These are phyloP conservation scores for Haplographium delicatum DNA, from an alignment of 495 filamentous ascomycete species.

Conservation along the genomic window DNA sequence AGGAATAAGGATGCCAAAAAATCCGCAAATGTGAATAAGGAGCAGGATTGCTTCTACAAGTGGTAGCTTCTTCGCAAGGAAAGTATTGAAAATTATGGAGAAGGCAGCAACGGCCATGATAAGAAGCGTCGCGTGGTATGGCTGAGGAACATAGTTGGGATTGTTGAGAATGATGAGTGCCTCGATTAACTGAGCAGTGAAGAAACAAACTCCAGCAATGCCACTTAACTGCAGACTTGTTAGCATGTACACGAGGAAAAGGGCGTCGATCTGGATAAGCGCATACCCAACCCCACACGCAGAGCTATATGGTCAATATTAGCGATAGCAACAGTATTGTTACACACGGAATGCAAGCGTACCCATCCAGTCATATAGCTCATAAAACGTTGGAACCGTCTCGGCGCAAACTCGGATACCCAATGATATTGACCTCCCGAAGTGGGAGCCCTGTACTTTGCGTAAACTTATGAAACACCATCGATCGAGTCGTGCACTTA, in stretches of 20 bases:
- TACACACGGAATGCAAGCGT: neutral
- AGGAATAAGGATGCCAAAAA: conserved; percentile 43
- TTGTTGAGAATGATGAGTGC: conserved; percentile 51
- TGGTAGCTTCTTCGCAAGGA: conserved; percentile 46
- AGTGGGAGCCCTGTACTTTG: neutral
- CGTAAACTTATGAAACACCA: neutral
- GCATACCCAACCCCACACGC: conserved; percentile 9
- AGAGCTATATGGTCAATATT: conserved; percentile 3
- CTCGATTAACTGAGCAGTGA: conserved; percentile 54
- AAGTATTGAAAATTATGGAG: conserved; percentile 51
- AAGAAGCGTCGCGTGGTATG: conserved; percentile 56
- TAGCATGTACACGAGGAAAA: neutral
- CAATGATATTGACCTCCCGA: conserved; percentile 4
- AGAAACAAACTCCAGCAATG: conserved; percentile 30
- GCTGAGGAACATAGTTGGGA: conserved; percentile 39
- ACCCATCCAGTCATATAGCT: conserved; percentile 4
- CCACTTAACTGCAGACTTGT: conserved; percentile 1
- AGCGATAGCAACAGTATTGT: neutral
- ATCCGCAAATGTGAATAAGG: conserved; percentile 39
- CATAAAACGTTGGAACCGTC: conserved; percentile 4
- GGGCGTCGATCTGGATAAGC: neutral
- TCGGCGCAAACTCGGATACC: conserved; percentile 4
- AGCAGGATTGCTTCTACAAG: conserved; percentile 45
- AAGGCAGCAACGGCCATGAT: conserved; percentile 46
- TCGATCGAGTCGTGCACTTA: neutral